These are phyloP conservation scores for Eucalyptus fibrosa DNA, from an alignment of 345 rosid genomes.

Conservation along the genomic window DNA sequence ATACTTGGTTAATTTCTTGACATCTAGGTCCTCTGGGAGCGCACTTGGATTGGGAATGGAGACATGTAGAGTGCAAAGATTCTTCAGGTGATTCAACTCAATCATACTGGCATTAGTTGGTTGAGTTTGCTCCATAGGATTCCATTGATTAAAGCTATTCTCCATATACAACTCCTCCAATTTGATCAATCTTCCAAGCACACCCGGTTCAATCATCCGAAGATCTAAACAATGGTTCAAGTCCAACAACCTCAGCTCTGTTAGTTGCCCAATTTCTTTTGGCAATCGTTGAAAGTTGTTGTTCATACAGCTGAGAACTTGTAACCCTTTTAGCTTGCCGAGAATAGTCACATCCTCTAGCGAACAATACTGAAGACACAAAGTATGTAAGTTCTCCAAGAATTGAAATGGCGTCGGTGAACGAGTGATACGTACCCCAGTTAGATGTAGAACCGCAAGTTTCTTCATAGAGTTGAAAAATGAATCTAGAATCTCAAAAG, in stretches of 20 bases:
- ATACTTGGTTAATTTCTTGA: not conserved
- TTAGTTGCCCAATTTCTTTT: not conserved
- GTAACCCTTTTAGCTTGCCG: not conserved
- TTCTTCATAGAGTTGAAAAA: not conserved
- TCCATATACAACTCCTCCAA: not conserved
- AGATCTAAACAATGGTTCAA: rapidly evolving
- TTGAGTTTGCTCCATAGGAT: not conserved
- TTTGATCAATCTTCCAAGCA: not conserved
- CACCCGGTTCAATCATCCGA: not conserved
- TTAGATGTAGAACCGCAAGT: not conserved
- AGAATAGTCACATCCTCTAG: not conserved
- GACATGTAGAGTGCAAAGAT: not conserved
- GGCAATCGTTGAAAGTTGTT: not conserved
- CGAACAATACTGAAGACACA: rapidly evolving
- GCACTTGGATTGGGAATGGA: rapidly evolving
- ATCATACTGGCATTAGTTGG: not conserved
- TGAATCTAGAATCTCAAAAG: not conserved
- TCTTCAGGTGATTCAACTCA: not conserved
- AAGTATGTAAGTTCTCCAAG: not conserved
- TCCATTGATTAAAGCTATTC: rapidly evolving
- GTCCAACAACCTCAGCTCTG: rapidly evolving
- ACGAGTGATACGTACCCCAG: rapidly evolving
- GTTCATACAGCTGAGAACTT: not conserved
- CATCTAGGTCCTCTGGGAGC: not conserved
- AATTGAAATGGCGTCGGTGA: rapidly evolving